Evolutionary conservation across 2,329 filamentous ascomycete genomes (phyloP).

Genomic region (Pseudophaeomoniella oleicola): DNA sequence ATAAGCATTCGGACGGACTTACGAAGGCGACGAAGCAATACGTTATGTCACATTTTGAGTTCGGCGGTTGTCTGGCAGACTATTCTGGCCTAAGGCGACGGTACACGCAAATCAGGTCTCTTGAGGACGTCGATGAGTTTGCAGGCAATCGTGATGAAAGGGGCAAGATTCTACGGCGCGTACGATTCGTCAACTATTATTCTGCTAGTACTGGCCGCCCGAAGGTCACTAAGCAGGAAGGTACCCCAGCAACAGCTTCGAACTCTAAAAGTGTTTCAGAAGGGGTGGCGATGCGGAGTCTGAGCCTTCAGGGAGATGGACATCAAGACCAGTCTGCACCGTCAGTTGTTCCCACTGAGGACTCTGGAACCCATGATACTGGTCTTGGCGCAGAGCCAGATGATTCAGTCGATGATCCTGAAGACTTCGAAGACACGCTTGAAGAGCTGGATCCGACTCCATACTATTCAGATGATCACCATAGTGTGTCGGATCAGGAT

Average conservation of each 20-base stretch:
- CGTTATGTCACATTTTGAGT: conserved; percentile 68
- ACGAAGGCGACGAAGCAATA: conserved; percentile 57
- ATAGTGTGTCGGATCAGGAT: background rate
- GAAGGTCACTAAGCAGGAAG: conserved; percentile 11
- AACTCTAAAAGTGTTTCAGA: too few species aligned
- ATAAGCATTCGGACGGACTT: conserved; percentile 64
- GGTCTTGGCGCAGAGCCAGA: conserved; percentile 18
- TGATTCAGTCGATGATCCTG: conserved; percentile 32
- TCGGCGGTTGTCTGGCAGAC: conserved; percentile 67
- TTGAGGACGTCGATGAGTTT: conserved; percentile 57
- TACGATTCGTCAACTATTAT: conserved; percentile 82
- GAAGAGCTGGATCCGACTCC: conserved; percentile 10
- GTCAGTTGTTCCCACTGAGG: too few species aligned
- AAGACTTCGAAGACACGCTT: conserved; percentile 18
- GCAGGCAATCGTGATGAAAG: conserved; percentile 16
- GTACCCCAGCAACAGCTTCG: conserved; percentile 1
- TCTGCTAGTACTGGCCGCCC: conserved; percentile 62
- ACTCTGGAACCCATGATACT: too few species aligned
- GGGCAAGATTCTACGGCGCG: conserved; percentile 24
- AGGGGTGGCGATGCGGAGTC: conserved; percentile 7
- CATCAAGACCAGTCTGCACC: too few species aligned
- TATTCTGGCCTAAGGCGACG: conserved; percentile 53
- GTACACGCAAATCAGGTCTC: conserved; percentile 52
- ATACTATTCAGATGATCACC: background rate
- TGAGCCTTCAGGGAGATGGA: conserved; percentile 5